phyloP scores from a whole-genome alignment of 371 early-diverging fungal genomes.

The Encephalitozoon hellem region DNA sequence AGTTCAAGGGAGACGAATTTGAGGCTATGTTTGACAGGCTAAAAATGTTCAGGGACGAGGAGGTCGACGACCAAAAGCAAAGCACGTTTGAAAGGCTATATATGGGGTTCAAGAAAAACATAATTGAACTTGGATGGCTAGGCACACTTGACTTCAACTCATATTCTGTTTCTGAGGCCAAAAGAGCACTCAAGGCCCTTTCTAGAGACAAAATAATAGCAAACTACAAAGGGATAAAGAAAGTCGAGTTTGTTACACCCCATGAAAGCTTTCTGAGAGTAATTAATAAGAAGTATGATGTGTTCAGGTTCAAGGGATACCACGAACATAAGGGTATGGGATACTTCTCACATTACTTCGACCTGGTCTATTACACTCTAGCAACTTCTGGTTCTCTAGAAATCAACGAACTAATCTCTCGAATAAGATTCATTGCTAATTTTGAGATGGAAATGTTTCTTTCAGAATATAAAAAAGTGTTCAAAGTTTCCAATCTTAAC shows the following conservation, averaged over 20 bases:
- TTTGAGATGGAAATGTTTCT: conserved; percentile 49
- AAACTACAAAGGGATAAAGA: not conserved
- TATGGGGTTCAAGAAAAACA: conserved; percentile 2
- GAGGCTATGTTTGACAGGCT: conserved; percentile 2
- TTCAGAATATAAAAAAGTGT: conserved; percentile 34
- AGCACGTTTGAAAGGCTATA: not conserved
- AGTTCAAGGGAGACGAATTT: conserved; percentile 2
- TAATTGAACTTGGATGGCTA: conserved; percentile 9
- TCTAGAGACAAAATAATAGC: conserved; percentile 1
- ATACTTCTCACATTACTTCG: conserved; percentile 38
- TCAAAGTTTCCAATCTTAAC: conserved; percentile 28
- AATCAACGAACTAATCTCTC: conserved; percentile 19
- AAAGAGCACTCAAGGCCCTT: not conserved
- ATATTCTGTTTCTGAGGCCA: not conserved
- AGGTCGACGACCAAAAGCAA: not conserved
- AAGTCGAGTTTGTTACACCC: not conserved
- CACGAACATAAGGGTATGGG: conserved; percentile 1
- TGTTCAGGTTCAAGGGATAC: not conserved
- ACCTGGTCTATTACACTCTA: conserved; percentile 29
- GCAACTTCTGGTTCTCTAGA: conserved; percentile 28
- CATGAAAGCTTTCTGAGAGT: not conserved
- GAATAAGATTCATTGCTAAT: conserved; percentile 25
- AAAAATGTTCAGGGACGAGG: not conserved
- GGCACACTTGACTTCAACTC: not conserved
- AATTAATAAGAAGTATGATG: not conserved